phyloP scores from a whole-genome alignment of 371 early-diverging fungal genomes.

The Chytridium lagenaria region DNA sequence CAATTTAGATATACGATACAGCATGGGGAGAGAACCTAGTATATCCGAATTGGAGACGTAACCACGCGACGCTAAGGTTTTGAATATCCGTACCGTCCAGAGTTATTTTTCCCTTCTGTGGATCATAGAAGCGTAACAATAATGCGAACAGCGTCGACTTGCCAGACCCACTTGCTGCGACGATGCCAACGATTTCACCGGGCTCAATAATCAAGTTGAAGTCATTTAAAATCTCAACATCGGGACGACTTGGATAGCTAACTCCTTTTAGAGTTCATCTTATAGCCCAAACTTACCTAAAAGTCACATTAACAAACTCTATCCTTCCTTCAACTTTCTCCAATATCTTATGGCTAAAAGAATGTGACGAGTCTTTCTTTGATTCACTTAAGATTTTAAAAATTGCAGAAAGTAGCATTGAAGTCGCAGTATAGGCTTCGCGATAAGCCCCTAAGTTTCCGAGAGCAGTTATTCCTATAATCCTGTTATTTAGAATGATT shows the following conservation, averaged over 20 bases:
- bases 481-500: background rate
- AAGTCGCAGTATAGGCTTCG: slow-evolving; percentile 13
- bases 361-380: background rate
- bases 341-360: background rate
- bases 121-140: slow-evolving; percentile 80
- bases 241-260: slow-evolving; percentile 35
- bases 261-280: background rate
- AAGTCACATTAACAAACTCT: slow-evolving; percentile 5
- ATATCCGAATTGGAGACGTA: slow-evolving; percentile 76
- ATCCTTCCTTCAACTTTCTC: background rate
- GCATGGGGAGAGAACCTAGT: slow-evolving; percentile 53
- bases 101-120: slow-evolving; percentile 31
- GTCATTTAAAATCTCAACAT: slow-evolving; percentile 18
- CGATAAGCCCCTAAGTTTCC: slow-evolving; percentile 34
- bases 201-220: slow-evolving; percentile 18
- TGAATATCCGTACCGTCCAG: slow-evolving; percentile 69
- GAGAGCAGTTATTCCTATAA: slow-evolving; percentile 29
- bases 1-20: background rate
- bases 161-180: slow-evolving; percentile 57
- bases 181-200: slow-evolving; percentile 55
- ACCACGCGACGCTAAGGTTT: slow-evolving; percentile 61
- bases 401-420: too few species aligned
- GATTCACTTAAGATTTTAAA: background rate
- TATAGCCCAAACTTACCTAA: slow-evolving; percentile 4
- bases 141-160: slow-evolving; percentile 60